These are phyloP conservation scores for Cucumis cinereus DNA, from an alignment of 306 rosid genomes.

Conservation along the genomic window DNA sequence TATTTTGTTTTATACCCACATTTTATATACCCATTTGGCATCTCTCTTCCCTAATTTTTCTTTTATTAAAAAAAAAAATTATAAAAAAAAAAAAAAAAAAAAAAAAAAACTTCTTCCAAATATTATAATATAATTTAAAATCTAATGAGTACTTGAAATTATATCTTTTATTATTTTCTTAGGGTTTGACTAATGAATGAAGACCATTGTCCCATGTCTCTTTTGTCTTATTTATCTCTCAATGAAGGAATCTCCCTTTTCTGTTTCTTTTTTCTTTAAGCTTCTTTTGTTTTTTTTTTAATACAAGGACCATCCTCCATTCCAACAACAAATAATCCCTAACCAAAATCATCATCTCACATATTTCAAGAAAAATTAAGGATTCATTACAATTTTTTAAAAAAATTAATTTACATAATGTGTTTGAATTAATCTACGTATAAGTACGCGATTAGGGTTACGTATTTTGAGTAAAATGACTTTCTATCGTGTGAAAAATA, in stretches of 20 bases:
- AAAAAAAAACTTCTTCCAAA: not conserved
- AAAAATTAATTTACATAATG: not conserved
- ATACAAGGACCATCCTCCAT: not conserved
- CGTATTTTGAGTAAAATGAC: not conserved
- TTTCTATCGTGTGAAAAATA: not conserved
- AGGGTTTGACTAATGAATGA: not conserved
- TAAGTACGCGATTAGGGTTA: not conserved
- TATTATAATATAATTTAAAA: not conserved
- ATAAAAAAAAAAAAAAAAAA: too few relatives aligned
- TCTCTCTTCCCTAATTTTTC: not conserved
- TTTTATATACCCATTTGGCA: not conserved
- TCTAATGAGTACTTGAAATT: not conserved
- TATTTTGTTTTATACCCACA: not conserved
- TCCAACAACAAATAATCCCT: not conserved
- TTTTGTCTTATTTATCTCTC: not conserved
- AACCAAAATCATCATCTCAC: not conserved
- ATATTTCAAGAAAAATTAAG: not conserved
- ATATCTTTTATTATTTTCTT: not conserved
- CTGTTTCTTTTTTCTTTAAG: not conserved
- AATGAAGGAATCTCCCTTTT: not conserved
- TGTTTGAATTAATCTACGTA: not conserved
- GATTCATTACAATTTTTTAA: not conserved
- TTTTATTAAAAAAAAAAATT: not conserved
- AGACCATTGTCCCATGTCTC: not conserved
- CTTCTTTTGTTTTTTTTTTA: not conserved